phyloP scores from a whole-genome alignment of 2,329 filamentous ascomycete species.

The Phymatotrichopsis omnivora region DNA sequence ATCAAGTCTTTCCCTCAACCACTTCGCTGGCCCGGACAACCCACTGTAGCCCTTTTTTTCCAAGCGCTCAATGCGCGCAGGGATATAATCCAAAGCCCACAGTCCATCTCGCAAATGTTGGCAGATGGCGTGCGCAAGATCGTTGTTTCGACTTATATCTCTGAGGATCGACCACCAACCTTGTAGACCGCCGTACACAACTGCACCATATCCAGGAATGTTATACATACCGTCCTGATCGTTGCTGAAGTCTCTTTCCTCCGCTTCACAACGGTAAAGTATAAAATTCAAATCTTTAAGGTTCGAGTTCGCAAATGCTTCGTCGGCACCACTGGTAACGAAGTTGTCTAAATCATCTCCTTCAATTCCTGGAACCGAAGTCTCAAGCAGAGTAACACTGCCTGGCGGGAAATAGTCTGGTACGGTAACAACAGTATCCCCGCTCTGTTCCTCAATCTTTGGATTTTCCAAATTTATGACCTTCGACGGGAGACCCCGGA shows the following conservation, averaged over 20 bases:
- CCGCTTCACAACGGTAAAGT: conserved; percentile 81
- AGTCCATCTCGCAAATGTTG: conserved; percentile 83
- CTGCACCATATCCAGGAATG: conserved; percentile 69
- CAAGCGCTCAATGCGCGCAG: conserved; percentile 64
- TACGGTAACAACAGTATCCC: conserved; percentile 69
- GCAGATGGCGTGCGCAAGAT: conserved; percentile 86
- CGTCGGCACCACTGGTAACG: conserved; percentile 68
- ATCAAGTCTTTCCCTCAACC: conserved; percentile 77
- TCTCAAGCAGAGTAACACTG: conserved; percentile 90
- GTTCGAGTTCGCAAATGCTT: conserved; percentile 64
- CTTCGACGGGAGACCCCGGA: conserved; percentile 75
- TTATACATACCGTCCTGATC: conserved; percentile 80
- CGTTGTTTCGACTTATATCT: conserved; percentile 74
- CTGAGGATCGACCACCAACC: conserved; percentile 95
- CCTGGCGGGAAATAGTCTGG: conserved; percentile 81
- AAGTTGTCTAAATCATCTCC: conserved; percentile 63
- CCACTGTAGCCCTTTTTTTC: conserved; percentile 50
- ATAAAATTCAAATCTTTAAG: conserved; percentile 83
- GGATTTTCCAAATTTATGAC: conserved; percentile 47
- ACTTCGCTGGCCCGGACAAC: conserved; percentile 57
- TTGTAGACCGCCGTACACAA: conserved; percentile 94
- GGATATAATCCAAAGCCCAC: conserved; percentile 85
- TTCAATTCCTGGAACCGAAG: conserved; percentile 65
- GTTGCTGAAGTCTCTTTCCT: conserved; percentile 69
- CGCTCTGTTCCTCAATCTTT: conserved; percentile 60